Evolutionary conservation across 169 alveolate genomes (phyloP).

Genomic region (Plasmodium coatneyi): DNA sequence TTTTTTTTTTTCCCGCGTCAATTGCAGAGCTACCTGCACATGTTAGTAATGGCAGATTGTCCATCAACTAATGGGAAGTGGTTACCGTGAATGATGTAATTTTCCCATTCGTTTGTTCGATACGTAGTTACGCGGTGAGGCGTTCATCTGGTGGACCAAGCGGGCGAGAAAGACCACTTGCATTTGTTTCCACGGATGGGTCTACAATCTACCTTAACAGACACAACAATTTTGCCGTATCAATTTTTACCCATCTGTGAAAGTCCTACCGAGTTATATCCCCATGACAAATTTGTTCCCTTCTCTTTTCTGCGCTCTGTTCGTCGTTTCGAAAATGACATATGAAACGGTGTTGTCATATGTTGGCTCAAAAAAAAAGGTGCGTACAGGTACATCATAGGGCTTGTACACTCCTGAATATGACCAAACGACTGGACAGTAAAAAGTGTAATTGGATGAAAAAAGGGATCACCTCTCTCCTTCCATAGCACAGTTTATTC

Average conservation of each 20-base stretch:
- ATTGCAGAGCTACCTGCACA: neutral
- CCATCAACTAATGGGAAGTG: neutral
- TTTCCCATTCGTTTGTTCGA: neutral
- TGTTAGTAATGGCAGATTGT: neutral
- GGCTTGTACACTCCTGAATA: neutral
- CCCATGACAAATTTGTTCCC: neutral
- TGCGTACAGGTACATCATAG: neutral
- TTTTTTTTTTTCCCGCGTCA: neutral
- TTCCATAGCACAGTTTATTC: neutral
- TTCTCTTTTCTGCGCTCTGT: neutral
- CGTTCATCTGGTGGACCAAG: neutral
- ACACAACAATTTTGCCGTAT: neutral
- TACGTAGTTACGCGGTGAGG: neutral
- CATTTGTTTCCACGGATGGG: neutral
- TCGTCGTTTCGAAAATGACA: neutral
- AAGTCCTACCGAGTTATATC: neutral
- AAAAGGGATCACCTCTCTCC: neutral
- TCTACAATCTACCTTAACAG: neutral
- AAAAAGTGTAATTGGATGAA: neutral
- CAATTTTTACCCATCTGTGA: neutral
- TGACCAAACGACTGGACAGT: neutral
- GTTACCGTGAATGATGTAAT: neutral
- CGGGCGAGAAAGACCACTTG: neutral
- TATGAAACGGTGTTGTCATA: neutral
- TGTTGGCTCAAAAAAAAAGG: neutral